Evolutionary conservation across 345 rosid genomes (phyloP).

Genomic region (Rhizophora apiculata): DNA sequence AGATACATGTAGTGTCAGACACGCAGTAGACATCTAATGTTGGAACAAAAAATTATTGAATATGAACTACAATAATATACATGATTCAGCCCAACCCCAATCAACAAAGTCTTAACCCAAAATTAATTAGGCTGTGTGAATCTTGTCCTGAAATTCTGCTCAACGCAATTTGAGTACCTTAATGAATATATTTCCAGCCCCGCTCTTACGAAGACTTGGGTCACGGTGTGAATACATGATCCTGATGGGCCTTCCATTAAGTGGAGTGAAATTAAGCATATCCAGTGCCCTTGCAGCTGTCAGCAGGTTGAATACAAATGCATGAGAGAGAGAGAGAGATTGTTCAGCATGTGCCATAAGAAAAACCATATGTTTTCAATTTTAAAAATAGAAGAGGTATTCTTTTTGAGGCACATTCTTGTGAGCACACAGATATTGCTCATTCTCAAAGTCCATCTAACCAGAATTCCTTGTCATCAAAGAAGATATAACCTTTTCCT

Average conservation of each 20-base stretch:
- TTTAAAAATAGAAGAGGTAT: background rate
- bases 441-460: background rate
- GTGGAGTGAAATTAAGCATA: conserved; percentile 63
- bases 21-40: background rate
- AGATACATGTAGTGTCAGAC: conserved; percentile 2
- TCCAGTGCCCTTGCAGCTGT: conserved; percentile 90
- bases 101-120: no score
- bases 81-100: no score
- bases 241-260: conserved; percentile 75
- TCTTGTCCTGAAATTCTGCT: no score
- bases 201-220: conserved; percentile 75
- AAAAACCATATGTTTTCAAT: background rate
- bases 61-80: background rate
- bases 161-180: conserved; percentile 42
- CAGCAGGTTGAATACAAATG: background rate
- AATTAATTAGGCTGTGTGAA: no score
- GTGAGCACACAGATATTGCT: background rate
- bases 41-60: background rate
- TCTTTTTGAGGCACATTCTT: no score
- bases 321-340: background rate
- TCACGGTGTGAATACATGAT: conserved; percentile 85
- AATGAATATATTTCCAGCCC: conserved; percentile 90
- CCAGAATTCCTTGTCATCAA: background rate
- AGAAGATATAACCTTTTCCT: background rate
- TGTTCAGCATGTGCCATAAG: no score